phyloP scores from a whole-genome alignment of 129 eudicot species.

The Chrysanthemum makinoi region DNA sequence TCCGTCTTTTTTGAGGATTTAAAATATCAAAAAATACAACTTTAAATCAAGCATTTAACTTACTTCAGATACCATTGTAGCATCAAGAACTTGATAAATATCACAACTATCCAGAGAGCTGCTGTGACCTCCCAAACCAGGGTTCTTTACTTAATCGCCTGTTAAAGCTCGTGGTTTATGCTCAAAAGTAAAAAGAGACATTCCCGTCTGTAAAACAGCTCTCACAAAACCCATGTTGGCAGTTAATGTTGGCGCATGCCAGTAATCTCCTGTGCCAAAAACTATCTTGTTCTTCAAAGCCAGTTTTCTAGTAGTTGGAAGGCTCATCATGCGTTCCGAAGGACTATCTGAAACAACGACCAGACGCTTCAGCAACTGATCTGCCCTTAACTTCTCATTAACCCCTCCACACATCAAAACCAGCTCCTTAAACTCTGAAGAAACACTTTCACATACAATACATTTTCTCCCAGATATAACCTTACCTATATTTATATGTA shows the following conservation, averaged over 20 bases:
- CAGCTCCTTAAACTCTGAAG: slow-evolving; percentile 69
- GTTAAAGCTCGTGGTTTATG: slow-evolving; percentile 89
- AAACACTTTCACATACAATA: slow-evolving; percentile 66
- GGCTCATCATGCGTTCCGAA: slow-evolving; percentile 71
- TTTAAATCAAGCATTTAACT: not conserved
- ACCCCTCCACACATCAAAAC: slow-evolving; percentile 88
- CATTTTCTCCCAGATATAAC: slow-evolving; percentile 57
- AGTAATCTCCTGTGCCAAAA: slow-evolving; percentile 90
- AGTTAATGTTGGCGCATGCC: slow-evolving; percentile 77
- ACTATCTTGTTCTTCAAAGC: slow-evolving; percentile 80
- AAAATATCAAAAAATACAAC: not conserved
- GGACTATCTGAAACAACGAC: slow-evolving; percentile 80
- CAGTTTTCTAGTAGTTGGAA: slow-evolving; percentile 82
- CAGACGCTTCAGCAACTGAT: slow-evolving; percentile 44
- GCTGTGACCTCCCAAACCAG: not conserved
- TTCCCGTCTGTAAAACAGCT: slow-evolving; percentile 88
- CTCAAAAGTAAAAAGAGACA: slow-evolving; percentile 70
- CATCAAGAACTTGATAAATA: not conserved
- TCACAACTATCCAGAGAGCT: not conserved
- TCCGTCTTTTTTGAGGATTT: not conserved
- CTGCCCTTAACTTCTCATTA: slow-evolving; percentile 70
- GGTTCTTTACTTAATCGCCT: slow-evolving; percentile 50
- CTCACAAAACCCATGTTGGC: slow-evolving; percentile 95
- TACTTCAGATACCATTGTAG: not conserved
- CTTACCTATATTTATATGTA: slow-evolving; percentile 51